Conservation (phyloP, 1,284 basidiomycete species). For the Earliella scabrosa region DNA sequence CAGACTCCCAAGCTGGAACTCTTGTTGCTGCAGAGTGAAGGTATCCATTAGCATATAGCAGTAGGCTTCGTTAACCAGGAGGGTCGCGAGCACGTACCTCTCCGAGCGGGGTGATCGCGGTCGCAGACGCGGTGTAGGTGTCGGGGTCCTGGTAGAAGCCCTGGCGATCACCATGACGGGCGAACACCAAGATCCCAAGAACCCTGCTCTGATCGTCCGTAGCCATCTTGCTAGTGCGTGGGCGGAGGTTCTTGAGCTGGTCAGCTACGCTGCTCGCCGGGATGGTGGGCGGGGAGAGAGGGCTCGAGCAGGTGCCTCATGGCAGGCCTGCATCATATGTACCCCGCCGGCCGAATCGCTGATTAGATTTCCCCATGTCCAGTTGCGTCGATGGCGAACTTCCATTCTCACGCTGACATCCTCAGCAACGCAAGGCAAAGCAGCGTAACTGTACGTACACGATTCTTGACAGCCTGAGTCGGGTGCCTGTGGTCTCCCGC, state of each 20-base stretch:
- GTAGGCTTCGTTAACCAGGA: neutral
- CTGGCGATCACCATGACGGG: conserved; percentile 55
- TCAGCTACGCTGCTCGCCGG: neutral
- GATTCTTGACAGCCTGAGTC: no score
- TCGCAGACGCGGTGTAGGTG: conserved; percentile 48
- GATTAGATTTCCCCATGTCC: neutral
- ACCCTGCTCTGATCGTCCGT: conserved; percentile 31
- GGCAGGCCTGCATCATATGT: conserved; percentile 3
- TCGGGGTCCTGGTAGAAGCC: conserved; percentile 46
- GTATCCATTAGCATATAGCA: neutral
- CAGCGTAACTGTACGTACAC: no score
- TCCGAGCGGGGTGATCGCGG: conserved; percentile 54
- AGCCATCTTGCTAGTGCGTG: conserved; percentile 6
- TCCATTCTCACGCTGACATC: neutral
- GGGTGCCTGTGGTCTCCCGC: no score
- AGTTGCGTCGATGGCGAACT: neutral
- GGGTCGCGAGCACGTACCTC: conserved; percentile 43
- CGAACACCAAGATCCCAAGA: conserved; percentile 50
- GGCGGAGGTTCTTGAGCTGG: neutral
- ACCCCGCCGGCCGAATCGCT: neutral
- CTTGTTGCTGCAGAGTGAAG: conserved; percentile 42
- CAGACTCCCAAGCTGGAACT: conserved; percentile 48
- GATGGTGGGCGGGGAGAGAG: neutral
- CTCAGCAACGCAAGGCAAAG: no score
- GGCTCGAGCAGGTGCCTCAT: conserved; percentile 1